These are phyloP conservation scores for Solanum aculeatissimum DNA, from an alignment of 305 asterid species.

Conservation along the genomic window DNA sequence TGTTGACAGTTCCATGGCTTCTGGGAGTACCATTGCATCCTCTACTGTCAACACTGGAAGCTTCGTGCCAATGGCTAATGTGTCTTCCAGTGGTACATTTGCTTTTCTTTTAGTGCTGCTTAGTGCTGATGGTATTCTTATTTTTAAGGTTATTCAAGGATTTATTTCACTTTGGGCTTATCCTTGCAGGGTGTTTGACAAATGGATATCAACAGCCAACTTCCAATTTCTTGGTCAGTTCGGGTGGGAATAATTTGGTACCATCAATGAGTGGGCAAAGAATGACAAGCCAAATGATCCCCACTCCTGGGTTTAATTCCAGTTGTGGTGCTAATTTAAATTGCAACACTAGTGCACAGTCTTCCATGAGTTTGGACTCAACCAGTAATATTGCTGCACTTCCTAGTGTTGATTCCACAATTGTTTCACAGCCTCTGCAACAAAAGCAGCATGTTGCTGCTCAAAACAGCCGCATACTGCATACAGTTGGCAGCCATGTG, in stretches of 20 bases:
- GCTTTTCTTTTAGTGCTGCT: conserved; percentile 44
- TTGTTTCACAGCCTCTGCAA: conserved; percentile 54
- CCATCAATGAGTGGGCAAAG: conserved; percentile 60
- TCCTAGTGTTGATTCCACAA: conserved; percentile 50
- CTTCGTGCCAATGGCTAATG: conserved; percentile 49
- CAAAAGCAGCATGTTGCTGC: conserved; percentile 75
- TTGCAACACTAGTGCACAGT: conserved; percentile 34
- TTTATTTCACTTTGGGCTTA: background rate
- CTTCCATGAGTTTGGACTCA: conserved; percentile 49
- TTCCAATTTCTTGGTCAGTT: conserved; percentile 39
- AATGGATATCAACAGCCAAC: conserved; percentile 63
- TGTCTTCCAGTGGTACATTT: conserved; percentile 39
- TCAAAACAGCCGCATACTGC: conserved; percentile 79
- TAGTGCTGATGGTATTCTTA: conserved; percentile 35
- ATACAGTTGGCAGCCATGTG: conserved; percentile 77
- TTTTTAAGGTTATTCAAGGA: background rate
- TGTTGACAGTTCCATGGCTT: conserved; percentile 41
- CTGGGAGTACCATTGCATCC: conserved; percentile 31
- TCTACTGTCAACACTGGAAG: conserved; percentile 50
- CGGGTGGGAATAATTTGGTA: conserved; percentile 52
- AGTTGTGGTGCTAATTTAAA: conserved; percentile 24
- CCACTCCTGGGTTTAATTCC: conserved; percentile 70
- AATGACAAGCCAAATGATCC: conserved; percentile 86
- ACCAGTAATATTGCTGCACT: conserved; percentile 40
- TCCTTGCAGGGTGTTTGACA: conserved; percentile 51